phyloP scores from a whole-genome alignment of 2,329 filamentous ascomycete species.

The Aspergillus ibericus region DNA sequence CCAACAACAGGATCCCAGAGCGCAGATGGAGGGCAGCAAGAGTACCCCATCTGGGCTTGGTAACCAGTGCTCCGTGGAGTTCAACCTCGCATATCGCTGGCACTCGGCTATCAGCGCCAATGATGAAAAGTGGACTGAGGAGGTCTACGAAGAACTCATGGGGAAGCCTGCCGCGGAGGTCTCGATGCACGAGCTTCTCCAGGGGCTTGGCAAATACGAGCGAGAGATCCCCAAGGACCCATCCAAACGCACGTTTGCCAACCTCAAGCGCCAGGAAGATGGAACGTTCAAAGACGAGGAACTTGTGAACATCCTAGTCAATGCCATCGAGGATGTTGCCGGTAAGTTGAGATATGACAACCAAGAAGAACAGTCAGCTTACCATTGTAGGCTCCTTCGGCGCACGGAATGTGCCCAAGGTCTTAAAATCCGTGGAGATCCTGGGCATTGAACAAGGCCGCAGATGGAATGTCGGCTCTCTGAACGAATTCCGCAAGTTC shows the following conservation, averaged over 20 bases:
- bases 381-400: conserved; percentile 61
- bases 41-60: conserved; percentile 71
- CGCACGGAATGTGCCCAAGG: conserved; percentile 69
- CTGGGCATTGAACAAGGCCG: conserved; percentile 76
- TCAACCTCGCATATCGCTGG: conserved; percentile 87
- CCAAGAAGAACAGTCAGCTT: too few species aligned
- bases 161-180: conserved; percentile 60
- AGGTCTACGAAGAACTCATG: conserved; percentile 65
- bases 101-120: conserved; percentile 74
- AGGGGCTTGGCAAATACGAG: conserved; percentile 64
- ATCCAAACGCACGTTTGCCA: conserved; percentile 65
- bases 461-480: conserved; percentile 72
- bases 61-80: conserved; percentile 83
- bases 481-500: conserved; percentile 84
- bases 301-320: conserved; percentile 67
- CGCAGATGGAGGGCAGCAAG: conserved; percentile 61
- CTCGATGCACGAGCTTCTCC: conserved; percentile 60
- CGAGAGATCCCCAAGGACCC: conserved; percentile 64
- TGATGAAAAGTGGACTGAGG: conserved; percentile 78
- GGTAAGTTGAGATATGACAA: conserved; percentile 20
- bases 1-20: conserved; percentile 61
- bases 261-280: conserved; percentile 63
- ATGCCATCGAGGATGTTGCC: conserved; percentile 69
- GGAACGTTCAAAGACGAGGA: conserved; percentile 75
- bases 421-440: conserved; percentile 74